Evolutionary conservation across 2,329 filamentous ascomycete species (phyloP).

Genomic region (Sporothrix phasma): DNA sequence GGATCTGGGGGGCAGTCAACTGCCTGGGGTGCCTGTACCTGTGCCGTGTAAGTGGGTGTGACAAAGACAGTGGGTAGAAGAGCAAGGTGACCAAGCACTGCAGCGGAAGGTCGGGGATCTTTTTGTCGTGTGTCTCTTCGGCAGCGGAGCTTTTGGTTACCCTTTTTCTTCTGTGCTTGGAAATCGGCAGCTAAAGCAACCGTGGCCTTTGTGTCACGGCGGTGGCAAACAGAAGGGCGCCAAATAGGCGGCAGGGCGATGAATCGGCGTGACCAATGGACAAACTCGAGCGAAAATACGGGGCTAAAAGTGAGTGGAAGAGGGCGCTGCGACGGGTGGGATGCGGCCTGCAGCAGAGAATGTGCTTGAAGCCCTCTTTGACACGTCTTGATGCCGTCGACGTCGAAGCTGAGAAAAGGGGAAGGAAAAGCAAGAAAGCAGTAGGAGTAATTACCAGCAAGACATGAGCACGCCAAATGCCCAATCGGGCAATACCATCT

Average conservation of each 20-base stretch:
- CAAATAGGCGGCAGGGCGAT: background rate
- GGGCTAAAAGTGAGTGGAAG: background rate
- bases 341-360: background rate
- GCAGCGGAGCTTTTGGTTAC: background rate
- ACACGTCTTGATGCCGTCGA: conserved; percentile 6
- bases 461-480: conserved; percentile 5
- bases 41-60: conserved; percentile 10
- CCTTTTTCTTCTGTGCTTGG: background rate
- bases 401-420: conserved; percentile 2
- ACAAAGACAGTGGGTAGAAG: background rate
- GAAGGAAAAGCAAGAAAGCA: background rate
- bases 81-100: background rate
- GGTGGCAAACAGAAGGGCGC: conserved; percentile 14
- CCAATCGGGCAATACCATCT: conserved; percentile 6
- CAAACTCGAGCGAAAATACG: background rate
- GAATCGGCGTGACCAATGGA: background rate
- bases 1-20: background rate
- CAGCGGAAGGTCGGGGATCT: background rate
- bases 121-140: conserved; percentile 3
- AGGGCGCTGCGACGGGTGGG: background rate
- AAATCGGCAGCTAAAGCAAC: conserved; percentile 12
- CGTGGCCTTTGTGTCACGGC: conserved; percentile 12
- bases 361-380: background rate
- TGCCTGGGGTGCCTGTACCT: background rate
- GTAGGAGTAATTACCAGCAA: conserved; percentile 4